phyloP scores from a whole-genome alignment of 2,329 filamentous ascomycete species.

The Penicillium sp. region DNA sequence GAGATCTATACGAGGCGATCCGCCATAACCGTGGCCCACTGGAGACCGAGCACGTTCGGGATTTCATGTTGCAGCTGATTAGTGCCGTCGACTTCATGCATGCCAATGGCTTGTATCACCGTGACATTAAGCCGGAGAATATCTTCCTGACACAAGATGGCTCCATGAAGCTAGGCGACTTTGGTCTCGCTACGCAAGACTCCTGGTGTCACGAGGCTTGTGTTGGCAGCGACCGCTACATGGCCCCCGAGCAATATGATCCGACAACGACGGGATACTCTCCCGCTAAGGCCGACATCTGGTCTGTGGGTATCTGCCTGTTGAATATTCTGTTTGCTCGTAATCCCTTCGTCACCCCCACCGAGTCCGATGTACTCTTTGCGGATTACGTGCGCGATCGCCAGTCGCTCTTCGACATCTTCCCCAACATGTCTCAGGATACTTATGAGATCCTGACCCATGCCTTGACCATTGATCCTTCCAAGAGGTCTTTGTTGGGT shows the following conservation, averaged over 20 bases:
- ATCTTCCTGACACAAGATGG: slow-evolving; percentile 88
- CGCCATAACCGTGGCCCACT: slow-evolving; percentile 81
- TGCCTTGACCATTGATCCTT: slow-evolving; percentile 87
- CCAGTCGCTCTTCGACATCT: slow-evolving; percentile 95
- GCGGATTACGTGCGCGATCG: slow-evolving; percentile 90
- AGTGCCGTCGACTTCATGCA: slow-evolving; percentile 89
- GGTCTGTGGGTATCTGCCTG: slow-evolving; percentile 95
- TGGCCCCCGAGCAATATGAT: slow-evolving; percentile 98
- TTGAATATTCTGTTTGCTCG: slow-evolving; percentile 95
- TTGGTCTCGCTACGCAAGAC: slow-evolving; percentile 86
- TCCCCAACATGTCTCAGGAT: slow-evolving; percentile 97
- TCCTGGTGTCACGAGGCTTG: slow-evolving; percentile 88
- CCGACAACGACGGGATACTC: slow-evolving; percentile 84
- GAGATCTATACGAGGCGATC: slow-evolving; percentile 96
- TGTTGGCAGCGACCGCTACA: slow-evolving; percentile 97
- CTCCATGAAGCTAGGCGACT: slow-evolving; percentile 93
- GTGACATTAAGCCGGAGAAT: slow-evolving; percentile 99
- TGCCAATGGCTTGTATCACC: slow-evolving; percentile 85
- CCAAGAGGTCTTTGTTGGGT: slow-evolving; percentile 76
- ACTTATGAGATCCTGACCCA: slow-evolving; percentile 91
- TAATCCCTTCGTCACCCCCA: slow-evolving; percentile 91
- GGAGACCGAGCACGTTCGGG: slow-evolving; percentile 93
- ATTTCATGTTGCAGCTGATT: slow-evolving; percentile 94
- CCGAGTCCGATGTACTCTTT: slow-evolving; percentile 86
- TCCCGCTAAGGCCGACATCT: slow-evolving; percentile 88